These are phyloP conservation scores for Thuidium tamariscinum DNA, from an alignment of 225 moss, liverwort and hornwort genomes.

Conservation along the genomic window DNA sequence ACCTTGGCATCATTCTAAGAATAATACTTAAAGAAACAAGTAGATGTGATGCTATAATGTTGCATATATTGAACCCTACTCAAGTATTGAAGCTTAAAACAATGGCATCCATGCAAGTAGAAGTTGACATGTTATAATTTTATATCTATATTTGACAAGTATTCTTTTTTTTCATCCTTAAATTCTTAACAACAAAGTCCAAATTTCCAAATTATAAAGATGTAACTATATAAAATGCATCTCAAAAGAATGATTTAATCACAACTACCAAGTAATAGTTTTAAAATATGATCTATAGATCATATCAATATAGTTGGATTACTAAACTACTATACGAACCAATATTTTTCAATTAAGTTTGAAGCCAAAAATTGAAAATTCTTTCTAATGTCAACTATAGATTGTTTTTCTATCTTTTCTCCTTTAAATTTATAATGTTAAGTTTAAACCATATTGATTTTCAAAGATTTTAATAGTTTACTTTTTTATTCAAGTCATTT, in stretches of 20 bases:
- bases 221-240: background rate
- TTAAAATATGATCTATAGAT: background rate
- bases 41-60: background rate
- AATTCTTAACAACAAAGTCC: background rate
- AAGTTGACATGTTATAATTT: background rate
- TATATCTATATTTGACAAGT: background rate
- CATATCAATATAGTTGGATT: background rate
- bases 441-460: background rate
- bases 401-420: background rate
- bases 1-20: rapidly evolving
- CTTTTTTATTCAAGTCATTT: background rate
- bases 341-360: background rate
- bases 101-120: background rate
- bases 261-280: rapidly evolving
- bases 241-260: background rate
- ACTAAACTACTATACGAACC: background rate
- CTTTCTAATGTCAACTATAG: background rate
- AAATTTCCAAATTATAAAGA: background rate
- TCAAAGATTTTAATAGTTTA: background rate
- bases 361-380: background rate
- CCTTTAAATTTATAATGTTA: background rate
- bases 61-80: rapidly evolving
- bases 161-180: background rate
- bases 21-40: background rate
- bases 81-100: background rate